These are phyloP conservation scores for Taphrina communis DNA, from an alignment of 1,139 yeast genomes.

Conservation along the genomic window DNA sequence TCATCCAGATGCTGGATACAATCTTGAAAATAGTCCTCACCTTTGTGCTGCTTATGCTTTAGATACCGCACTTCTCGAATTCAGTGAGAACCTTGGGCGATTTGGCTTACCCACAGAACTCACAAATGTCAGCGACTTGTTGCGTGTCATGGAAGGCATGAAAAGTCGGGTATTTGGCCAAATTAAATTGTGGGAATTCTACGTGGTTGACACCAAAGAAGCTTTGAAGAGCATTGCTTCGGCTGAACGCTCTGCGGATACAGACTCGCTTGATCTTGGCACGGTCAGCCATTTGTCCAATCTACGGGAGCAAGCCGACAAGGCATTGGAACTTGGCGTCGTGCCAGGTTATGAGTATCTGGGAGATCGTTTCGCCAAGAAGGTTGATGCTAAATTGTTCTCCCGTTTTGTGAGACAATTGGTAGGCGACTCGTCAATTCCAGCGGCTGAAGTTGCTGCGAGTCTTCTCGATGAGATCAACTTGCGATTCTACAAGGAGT, in stretches of 20 bases:
- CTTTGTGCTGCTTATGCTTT: constrained; percentile 81
- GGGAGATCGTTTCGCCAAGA: constrained; percentile 61
- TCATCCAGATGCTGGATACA: constrained; percentile 91
- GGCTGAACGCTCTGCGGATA: not conserved
- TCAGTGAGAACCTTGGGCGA: constrained; percentile 61
- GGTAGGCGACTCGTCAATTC: constrained; percentile 53
- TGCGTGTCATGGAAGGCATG: constrained; percentile 67
- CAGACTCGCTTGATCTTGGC: constrained; percentile 3
- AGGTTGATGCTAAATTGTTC: constrained; percentile 60
- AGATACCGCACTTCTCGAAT: constrained; percentile 69
- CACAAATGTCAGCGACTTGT: constrained; percentile 60
- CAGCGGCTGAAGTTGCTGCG: constrained; percentile 50
- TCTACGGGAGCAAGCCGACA: constrained; percentile 38
- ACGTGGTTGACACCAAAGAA: constrained; percentile 65
- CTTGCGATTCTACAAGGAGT: constrained; percentile 70
- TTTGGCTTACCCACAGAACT: constrained; percentile 68
- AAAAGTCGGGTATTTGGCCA: constrained; percentile 68
- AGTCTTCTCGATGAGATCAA: constrained; percentile 77
- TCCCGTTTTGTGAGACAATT: constrained; percentile 56
- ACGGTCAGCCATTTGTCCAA: constrained; percentile 11
- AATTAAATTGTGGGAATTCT: constrained; percentile 84
- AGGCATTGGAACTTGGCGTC: constrained; percentile 26
- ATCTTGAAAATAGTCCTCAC: constrained; percentile 86
- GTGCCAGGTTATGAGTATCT: constrained; percentile 50
- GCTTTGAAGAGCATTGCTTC: constrained; percentile 44